These are phyloP conservation scores for Erysimum cheiri DNA, from an alignment of 441 rosid genomes.

Conservation along the genomic window DNA sequence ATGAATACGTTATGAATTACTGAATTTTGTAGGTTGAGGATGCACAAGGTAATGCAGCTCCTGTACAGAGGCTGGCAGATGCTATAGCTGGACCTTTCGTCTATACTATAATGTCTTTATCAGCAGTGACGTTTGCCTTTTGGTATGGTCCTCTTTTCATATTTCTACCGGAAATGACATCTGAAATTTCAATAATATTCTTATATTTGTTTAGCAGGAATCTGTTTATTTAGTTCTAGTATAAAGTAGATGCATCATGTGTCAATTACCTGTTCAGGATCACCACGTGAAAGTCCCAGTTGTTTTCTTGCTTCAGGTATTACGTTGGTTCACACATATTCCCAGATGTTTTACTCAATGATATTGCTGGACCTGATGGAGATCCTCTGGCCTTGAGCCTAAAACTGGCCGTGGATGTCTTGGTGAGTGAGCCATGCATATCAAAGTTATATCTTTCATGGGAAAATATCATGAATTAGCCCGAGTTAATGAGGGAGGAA, in stretches of 20 bases:
- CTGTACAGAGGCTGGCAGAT: constrained; percentile 94
- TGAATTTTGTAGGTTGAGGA: constrained; percentile 77
- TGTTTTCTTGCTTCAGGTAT: constrained; percentile 63
- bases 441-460: constrained; percentile 24
- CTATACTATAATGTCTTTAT: constrained; percentile 77
- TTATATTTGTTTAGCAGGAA: constrained; percentile 19
- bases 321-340: constrained; percentile 79
- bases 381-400: constrained; percentile 88
- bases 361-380: constrained; percentile 91
- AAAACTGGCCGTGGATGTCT: constrained; percentile 95
- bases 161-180: constrained; percentile 1
- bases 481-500: not conserved
- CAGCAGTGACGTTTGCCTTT: constrained; percentile 90
- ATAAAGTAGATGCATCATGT: constrained; percentile 22
- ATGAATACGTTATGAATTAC: constrained; percentile 12
- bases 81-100: constrained; percentile 97
- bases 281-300: constrained; percentile 17
- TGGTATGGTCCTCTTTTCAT: constrained; percentile 58
- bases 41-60: constrained; percentile 95
- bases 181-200: constrained; percentile 15
- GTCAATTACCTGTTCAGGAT: constrained; percentile 1
- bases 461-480: constrained; percentile 9
- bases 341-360: constrained; percentile 95
- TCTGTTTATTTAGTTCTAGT: constrained; percentile 6
- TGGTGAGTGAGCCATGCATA: constrained; percentile 63